phyloP scores from a whole-genome alignment of 2,329 filamentous ascomycete species.

The Hawksworthiomyces lignivorus region DNA sequence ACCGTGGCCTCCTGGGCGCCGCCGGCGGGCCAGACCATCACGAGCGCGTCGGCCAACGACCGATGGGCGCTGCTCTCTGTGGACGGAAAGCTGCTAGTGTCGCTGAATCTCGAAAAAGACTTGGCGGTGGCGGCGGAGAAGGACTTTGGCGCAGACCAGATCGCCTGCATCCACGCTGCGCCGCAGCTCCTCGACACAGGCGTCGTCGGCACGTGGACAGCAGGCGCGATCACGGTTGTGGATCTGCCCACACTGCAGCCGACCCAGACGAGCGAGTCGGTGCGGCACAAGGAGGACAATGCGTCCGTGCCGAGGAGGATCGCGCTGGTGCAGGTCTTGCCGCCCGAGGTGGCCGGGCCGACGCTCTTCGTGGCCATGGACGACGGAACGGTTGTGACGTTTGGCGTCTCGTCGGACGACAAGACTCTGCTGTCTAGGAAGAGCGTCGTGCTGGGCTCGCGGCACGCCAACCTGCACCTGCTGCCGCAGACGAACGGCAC shows the following conservation, averaged over 20 bases:
- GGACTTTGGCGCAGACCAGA: conserved; percentile 62
- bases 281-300: conserved; percentile 54
- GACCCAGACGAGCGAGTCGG: conserved; percentile 51
- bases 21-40: conserved; percentile 52
- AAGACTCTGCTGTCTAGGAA: conserved; percentile 64
- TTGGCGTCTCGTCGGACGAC: conserved; percentile 57
- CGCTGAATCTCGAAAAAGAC: conserved; percentile 54
- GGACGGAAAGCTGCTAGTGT: conserved; percentile 64
- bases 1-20: conserved; percentile 52
- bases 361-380: conserved; percentile 87
- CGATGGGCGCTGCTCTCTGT: conserved; percentile 65
- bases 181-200: conserved; percentile 56
- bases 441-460: conserved; percentile 76
- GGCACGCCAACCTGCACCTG: conserved; percentile 73
- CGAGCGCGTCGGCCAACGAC: conserved; percentile 67
- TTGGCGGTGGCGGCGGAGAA: conserved; percentile 52
- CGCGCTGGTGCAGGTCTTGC: conserved; percentile 69
- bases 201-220: conserved; percentile 81
- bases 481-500: conserved; percentile 61
- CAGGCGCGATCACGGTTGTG: conserved; percentile 70
- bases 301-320: conserved; percentile 78
- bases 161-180: conserved; percentile 77
- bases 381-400: conserved; percentile 84
- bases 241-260: conserved; percentile 58
- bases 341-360: conserved; percentile 46